Base-by-base conservation (phyloP, 352 stramenopile species). In the Phytophthora kernoviae region DNA sequence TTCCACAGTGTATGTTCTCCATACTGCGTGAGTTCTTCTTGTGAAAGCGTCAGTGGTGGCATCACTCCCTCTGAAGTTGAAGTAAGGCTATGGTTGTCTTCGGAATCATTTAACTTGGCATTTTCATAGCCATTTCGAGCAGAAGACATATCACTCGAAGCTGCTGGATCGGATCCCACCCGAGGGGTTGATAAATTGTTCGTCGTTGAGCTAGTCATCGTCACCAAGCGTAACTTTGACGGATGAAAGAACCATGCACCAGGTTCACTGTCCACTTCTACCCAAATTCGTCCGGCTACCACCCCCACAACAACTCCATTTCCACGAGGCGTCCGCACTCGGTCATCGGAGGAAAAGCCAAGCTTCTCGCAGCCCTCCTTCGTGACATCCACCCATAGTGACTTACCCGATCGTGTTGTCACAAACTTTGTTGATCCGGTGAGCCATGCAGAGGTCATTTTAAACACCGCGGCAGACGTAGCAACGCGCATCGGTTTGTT, bases 241-340 rank as follows among this genome's bases (percentile, higher is more conserved):
- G 81, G 77, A 54, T 94, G 78, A 43, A 91, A 84, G 47, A 90
- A 92, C 90, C 90, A 96, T 18, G 73, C 74, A 21, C 88, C 87
- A 12, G 70, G 18, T 17, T 96, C 84, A 1, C 70, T 84, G 18
- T 96, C 90, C 0, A 95, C 75, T 53, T 93, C 71, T 7, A 96
- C 70, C 90, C 90, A 97, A 7, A 96, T 49, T 5, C 81, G 71
- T 11, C 67, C 62, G 26, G 78, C 68, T 2, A 80, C 77, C 6
- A 89, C 71, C 0, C 90, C 90, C 2, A 94, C 37, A 0, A 96
- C 73, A 7, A 68, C 66, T 1, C 84, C 90, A 54, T 86, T 84
- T 0, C 90, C 90, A n/a, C 90, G 75, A 53, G 77, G 62, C 1
- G 84, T 95, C 1, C 82, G 73, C 27, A 97, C 87, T 30, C 70